These are phyloP conservation scores for Rhododendron williamsianum DNA, from an alignment of 148 eudicot species.

Conservation along the genomic window DNA sequence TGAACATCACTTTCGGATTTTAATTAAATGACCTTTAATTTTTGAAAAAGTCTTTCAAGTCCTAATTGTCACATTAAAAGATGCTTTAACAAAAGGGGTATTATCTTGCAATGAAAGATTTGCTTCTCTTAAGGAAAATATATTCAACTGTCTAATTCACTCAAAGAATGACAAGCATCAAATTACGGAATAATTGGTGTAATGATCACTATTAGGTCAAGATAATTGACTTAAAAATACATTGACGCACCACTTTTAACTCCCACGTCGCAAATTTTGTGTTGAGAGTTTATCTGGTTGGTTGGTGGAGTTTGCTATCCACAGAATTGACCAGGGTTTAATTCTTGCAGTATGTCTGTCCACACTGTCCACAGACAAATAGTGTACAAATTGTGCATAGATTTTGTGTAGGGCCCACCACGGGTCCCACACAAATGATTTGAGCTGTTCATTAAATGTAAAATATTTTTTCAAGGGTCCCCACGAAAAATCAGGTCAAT, in stretches of 20 bases:
- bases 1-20: background rate
- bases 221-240: background rate
- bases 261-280: background rate
- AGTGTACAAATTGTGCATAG: too few species aligned
- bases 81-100: background rate
- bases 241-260: background rate
- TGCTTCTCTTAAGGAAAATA: background rate
- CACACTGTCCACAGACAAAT: too few species aligned
- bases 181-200: background rate
- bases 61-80: background rate
- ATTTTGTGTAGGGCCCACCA: too few species aligned
- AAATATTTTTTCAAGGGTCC: too few species aligned
- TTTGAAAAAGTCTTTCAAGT: background rate
- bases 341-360: too few species aligned
- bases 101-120: background rate
- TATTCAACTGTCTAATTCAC: background rate
- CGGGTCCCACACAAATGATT: too few species aligned
- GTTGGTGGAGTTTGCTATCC: too few species aligned
- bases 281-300: background rate
- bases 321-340: too few species aligned
- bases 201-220: background rate
- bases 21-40: background rate
- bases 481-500: too few species aligned
- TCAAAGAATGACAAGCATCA: background rate
- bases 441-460: too few species aligned